Evolutionary conservation across 345 rosid genomes (phyloP).

Genomic region (Eucalyptus decipiens): DNA sequence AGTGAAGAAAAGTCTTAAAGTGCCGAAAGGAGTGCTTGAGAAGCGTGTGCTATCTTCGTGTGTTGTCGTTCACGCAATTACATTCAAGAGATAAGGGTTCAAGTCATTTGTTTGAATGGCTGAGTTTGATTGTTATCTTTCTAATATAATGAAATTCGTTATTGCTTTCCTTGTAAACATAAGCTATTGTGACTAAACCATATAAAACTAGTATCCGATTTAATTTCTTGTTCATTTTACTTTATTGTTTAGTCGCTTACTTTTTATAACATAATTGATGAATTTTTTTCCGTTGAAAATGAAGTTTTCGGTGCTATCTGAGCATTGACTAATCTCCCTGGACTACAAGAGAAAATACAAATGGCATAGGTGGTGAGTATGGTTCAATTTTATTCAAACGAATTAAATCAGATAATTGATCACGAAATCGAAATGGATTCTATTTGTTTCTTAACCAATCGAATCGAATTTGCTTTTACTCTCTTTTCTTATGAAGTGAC

Average conservation of each 20-base stretch:
- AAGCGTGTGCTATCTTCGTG: too few species aligned
- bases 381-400: neutral
- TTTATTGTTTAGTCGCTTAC: too few species aligned
- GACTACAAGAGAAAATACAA: neutral
- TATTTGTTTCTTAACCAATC: too few species aligned
- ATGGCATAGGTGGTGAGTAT: neutral
- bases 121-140: too few species aligned
- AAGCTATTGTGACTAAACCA: accelerated
- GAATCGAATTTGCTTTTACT: neutral
- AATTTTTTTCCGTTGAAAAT: neutral
- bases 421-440: neutral
- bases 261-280: neutral
- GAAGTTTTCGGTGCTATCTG: neutral
- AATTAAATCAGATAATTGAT: neutral
- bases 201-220: accelerated
- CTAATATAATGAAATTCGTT: too few species aligned
- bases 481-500: neutral
- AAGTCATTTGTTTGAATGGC: too few species aligned
- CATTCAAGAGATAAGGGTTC: too few species aligned
- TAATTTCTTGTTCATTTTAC: too few species aligned
- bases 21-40: too few species aligned
- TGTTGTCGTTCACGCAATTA: too few species aligned
- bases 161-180: accelerated
- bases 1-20: too few species aligned
- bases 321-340: neutral